Base-by-base conservation (phyloP, 768 basidiomycete species). In the Lactifluus rugatus region DNA sequence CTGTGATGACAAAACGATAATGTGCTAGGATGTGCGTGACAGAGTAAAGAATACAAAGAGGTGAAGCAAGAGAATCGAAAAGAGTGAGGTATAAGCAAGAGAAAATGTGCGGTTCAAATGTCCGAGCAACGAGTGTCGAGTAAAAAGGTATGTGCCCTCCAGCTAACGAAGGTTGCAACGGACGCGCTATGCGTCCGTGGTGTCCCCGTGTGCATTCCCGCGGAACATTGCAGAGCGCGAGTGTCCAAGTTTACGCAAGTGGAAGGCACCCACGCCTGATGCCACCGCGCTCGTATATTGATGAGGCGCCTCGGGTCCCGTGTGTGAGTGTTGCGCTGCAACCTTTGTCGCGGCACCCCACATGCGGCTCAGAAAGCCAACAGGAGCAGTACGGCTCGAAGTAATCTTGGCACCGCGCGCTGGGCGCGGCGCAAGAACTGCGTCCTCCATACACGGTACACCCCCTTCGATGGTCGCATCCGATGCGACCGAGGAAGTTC, bases 281-380 rank as follows among this genome's bases (percentile, higher is more conserved):
- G 59, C 59, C 48, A 56, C 70, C 66, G 65, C 64, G 70, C 57
- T 75, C 71, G 44, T 67, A 55, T 28, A 65, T 61, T 52, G 21
- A 17, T 41, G 50, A 8, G 36, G 31, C n/a, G n/a, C 23, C 28
- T 56, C 59, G 14, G 49, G n/a, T 47, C 68, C 61, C 21, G 58
- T 41, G 5, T 55, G 48, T 28, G 54, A 41, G 44, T 60, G 59
- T 21, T 60, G 48, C 7, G 44, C 54, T 34, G 67, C 69, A 2
- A 61, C 63, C 66, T 78, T 77, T 25, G 71, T 78, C 50, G 83
- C 82, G 11, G 79, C 82, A 36, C 79, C 86, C 82, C 85, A 87
- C 83, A 88, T 85, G 28, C 86, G 77, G 64, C 82, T 86, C 49
- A 87, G 73, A 68, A 88, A 84, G 23, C 79, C 75, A 10, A 75